Evolutionary conservation across 257 asterid species (phyloP).

Genomic region (Orobanche coerulescens): DNA sequence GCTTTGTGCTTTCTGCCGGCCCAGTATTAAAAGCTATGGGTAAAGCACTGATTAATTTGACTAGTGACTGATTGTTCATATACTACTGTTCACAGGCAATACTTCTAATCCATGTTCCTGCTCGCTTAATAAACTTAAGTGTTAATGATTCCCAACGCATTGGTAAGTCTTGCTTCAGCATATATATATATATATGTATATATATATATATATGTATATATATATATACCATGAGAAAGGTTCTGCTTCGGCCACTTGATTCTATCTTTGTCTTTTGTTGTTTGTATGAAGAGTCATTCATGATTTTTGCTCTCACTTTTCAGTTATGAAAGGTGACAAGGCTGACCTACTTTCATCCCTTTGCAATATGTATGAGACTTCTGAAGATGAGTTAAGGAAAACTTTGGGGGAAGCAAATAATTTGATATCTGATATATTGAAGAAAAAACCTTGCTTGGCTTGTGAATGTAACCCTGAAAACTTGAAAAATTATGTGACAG

Average conservation of each 20-base stretch:
- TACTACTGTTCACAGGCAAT: slow-evolving; percentile 56
- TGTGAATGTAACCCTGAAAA: slow-evolving; percentile 48
- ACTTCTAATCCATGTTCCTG: slow-evolving; percentile 72
- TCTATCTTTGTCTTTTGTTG: slow-evolving; percentile 2
- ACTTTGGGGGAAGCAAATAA: slow-evolving; percentile 59
- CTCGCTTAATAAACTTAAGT: slow-evolving; percentile 51
- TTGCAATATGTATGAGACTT: slow-evolving; percentile 63
- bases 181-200: no score
- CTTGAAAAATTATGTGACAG: slow-evolving; percentile 53
- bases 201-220: no score
- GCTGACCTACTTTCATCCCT: slow-evolving; percentile 75
- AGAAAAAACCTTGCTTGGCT: slow-evolving; percentile 49
- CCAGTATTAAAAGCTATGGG: background rate
- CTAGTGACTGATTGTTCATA: slow-evolving; percentile 23
- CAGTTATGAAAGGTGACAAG: slow-evolving; percentile 75
- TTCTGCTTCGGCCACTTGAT: background rate
- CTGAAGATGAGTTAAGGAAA: slow-evolving; percentile 70
- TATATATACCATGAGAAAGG: background rate
- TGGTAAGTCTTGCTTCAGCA: slow-evolving; percentile 38
- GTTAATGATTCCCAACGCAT: slow-evolving; percentile 55
- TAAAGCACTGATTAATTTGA: slow-evolving; percentile 5
- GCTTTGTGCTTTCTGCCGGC: background rate
- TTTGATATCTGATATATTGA: slow-evolving; percentile 52
- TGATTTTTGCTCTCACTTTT: slow-evolving; percentile 14
- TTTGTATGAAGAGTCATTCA: slow-evolving; percentile 8